Evolutionary conservation across 495 filamentous ascomycete species (phyloP).

Genomic region (Penicillium arizonense): DNA sequence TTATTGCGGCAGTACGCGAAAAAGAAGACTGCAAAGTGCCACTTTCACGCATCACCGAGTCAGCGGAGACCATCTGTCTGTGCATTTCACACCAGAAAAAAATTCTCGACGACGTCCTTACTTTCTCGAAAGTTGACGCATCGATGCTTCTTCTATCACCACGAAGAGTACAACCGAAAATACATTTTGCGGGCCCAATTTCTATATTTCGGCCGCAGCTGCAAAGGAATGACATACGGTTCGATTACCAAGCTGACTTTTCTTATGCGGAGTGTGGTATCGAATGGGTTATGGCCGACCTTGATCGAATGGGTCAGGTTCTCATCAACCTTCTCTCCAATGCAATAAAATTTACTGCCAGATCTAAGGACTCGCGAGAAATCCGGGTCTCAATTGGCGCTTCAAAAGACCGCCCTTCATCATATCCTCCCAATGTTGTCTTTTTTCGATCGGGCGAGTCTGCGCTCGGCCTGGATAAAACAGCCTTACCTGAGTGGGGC

Average conservation of each 20-base stretch:
- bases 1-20: constrained; percentile 32
- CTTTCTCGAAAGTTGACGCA: constrained; percentile 78
- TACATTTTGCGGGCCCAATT: constrained; percentile 62
- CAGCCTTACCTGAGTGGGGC: constrained; percentile 62
- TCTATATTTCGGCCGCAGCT: constrained; percentile 75
- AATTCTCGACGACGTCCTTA: constrained; percentile 78
- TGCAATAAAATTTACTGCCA: constrained; percentile 73
- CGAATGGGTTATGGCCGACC: constrained; percentile 72
- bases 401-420: constrained; percentile 50
- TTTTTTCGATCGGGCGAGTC: constrained; percentile 48
- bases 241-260: constrained; percentile 58
- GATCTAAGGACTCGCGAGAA: constrained; percentile 46
- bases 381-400: constrained; percentile 73
- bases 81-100: constrained; percentile 77
- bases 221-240: constrained; percentile 62
- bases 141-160: constrained; percentile 67
- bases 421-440: constrained; percentile 47
- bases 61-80: constrained; percentile 70
- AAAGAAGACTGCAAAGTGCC: neutral
- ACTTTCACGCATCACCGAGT: constrained; percentile 52
- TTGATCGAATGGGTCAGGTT: constrained; percentile 68
- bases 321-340: constrained; percentile 76
- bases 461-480: constrained; percentile 39
- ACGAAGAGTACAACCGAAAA: constrained; percentile 62
- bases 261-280: constrained; percentile 55